Conservation (phyloP, 495 filamentous ascomycete genomes). For the Chaetomium tenue region DNA sequence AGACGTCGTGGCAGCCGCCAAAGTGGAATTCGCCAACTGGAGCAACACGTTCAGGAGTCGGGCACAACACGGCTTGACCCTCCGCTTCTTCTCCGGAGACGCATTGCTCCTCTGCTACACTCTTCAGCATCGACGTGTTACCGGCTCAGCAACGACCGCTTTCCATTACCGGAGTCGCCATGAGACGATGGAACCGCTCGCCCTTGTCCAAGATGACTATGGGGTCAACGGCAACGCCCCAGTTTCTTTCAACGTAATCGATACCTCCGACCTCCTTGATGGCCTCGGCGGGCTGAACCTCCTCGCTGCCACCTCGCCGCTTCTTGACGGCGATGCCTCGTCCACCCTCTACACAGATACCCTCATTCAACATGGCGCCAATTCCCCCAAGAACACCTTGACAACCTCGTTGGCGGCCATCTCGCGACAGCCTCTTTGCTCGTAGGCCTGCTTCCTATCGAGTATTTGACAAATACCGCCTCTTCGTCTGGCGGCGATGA, state of each 20-base stretch:
- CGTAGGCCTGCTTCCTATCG: slow-evolving; percentile 28
- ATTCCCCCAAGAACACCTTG: slow-evolving; percentile 21
- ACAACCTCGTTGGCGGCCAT: slow-evolving; percentile 26
- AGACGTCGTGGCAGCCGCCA: slow-evolving; percentile 15
- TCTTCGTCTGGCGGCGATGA: slow-evolving; percentile 28
- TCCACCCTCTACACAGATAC: slow-evolving; percentile 32
- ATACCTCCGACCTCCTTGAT: slow-evolving; percentile 32
- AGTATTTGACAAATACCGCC: slow-evolving; percentile 35
- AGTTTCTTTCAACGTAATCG: slow-evolving; percentile 32
- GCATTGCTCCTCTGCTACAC: slow-evolving; percentile 27
- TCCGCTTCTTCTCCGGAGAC: slow-evolving; percentile 31
- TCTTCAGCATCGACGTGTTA: slow-evolving; percentile 21
- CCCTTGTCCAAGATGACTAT: slow-evolving; percentile 25
- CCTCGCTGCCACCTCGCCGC: slow-evolving; percentile 26
- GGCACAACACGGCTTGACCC: slow-evolving; percentile 5
- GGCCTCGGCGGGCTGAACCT: slow-evolving; percentile 28
- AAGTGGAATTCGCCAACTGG: slow-evolving; percentile 30
- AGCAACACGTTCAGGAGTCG: slow-evolving; percentile 21
- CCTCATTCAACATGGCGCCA: slow-evolving; percentile 7
- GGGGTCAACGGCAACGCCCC: slow-evolving; percentile 21
- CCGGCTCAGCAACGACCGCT: not conserved
- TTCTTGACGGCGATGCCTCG: slow-evolving; percentile 26
- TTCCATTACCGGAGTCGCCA: slow-evolving; percentile 14
- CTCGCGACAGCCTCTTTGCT: slow-evolving; percentile 28
- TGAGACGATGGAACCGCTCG: slow-evolving; percentile 12